These are phyloP conservation scores for Ascochyta fabae DNA, from an alignment of 2,329 filamentous ascomycete species.

Conservation along the genomic window DNA sequence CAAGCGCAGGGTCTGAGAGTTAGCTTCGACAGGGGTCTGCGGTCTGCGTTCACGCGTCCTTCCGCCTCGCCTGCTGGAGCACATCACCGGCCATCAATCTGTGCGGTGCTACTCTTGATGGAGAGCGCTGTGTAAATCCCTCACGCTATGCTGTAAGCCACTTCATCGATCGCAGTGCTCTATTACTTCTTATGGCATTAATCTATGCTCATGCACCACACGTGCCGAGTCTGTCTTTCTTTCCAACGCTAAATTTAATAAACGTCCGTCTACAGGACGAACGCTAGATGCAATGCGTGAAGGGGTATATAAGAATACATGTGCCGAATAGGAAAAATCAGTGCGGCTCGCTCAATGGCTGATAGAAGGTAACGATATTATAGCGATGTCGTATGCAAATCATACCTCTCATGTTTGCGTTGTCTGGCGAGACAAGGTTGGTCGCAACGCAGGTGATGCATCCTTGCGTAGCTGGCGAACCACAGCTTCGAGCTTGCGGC, in stretches of 20 bases:
- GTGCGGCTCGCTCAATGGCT: neutral
- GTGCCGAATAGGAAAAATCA: slow-evolving; percentile 1
- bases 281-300: slow-evolving; percentile 12
- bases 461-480: slow-evolving; percentile 61
- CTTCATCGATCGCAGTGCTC: neutral
- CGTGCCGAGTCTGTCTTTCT: slow-evolving; percentile 5
- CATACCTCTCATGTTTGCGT: slow-evolving; percentile 2
- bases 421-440: slow-evolving; percentile 11
- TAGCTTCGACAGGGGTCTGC: slow-evolving; percentile 11
- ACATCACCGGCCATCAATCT: neutral
- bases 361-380: neutral
- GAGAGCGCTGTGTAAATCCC: neutral
- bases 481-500: slow-evolving; percentile 69
- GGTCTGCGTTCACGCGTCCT: neutral
- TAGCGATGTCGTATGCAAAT: neutral
- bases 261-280: slow-evolving; percentile 8
- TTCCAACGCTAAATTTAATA: neutral
- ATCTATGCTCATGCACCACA: slow-evolving; percentile 12
- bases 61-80: neutral
- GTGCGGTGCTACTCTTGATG: neutral
- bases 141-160: neutral
- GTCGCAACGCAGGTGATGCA: slow-evolving; percentile 26
- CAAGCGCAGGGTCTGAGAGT: slow-evolving; percentile 11
- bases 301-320: slow-evolving; percentile 20
- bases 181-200: slow-evolving; percentile 12